Percentiles rank a stretch among this genome's conserved stretches.
Evolutionary conservation across 2,329 filamentous ascomycete genomes (phyloP).

Genomic region (Sporothrix brasiliensis): DNA sequence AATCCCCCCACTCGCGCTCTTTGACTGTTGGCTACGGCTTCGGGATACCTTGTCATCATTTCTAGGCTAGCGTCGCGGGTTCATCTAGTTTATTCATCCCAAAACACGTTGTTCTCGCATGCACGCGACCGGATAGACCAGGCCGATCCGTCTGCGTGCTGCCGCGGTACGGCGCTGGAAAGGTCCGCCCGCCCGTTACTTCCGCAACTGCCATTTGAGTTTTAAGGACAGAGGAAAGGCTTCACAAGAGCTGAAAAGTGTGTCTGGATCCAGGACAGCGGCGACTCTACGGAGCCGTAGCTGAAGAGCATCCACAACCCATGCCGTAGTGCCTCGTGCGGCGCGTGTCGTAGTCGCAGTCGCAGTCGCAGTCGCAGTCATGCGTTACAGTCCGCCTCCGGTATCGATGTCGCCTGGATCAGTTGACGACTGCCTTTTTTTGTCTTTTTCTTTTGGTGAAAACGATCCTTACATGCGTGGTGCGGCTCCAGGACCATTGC

Average conservation of each 20-base stretch:
- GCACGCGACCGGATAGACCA: neutral
- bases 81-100: neutral
- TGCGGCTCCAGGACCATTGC: conserved; percentile 15
- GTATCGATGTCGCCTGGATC: neutral
- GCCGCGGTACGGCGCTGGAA: neutral
- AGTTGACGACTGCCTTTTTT: neutral
- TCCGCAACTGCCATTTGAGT: neutral
- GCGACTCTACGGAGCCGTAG: neutral
- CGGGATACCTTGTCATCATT: neutral
- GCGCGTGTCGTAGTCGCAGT: conserved; percentile 18
- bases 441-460: neutral
- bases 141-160: neutral
- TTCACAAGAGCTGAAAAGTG: neutral
- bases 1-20: neutral
- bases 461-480: neutral
- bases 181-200: neutral
- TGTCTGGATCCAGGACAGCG: neutral
- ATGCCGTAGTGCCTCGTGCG: neutral
- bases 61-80: neutral
- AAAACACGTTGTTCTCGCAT: neutral
- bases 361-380: neutral
- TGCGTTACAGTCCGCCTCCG: conserved; percentile 5
- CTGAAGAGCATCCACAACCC: neutral
- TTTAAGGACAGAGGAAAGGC: neutral
- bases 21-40: neutral